These are phyloP conservation scores for Scheffersomyces illinoinensis DNA, from an alignment of 1,139 yeast species.

Conservation along the genomic window DNA sequence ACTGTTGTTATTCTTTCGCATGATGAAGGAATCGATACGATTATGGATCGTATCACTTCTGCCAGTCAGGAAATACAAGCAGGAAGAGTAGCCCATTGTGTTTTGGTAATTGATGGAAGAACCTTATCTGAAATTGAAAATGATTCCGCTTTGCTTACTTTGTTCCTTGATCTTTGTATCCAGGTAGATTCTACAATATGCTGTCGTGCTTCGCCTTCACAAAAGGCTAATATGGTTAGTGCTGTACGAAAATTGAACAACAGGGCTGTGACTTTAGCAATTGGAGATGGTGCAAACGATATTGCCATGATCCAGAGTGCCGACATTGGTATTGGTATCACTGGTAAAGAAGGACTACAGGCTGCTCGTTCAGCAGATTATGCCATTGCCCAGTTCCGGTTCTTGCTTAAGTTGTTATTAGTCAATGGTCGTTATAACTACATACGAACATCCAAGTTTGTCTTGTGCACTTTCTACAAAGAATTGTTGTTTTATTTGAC, in stretches of 20 bases:
- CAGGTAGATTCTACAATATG: constrained; percentile 89
- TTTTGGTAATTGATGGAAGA: constrained; percentile 88
- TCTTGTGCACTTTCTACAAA: constrained; percentile 91
- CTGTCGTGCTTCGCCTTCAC: constrained; percentile 96
- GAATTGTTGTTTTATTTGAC: constrained; percentile 87
- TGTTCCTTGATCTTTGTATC: constrained; percentile 82
- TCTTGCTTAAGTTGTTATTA: constrained; percentile 71
- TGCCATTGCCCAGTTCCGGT: constrained; percentile 93
- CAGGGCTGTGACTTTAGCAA: constrained; percentile 81
- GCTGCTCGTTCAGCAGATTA: constrained; percentile 96
- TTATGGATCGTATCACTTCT: constrained; percentile 57
- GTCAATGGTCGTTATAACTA: constrained; percentile 98
- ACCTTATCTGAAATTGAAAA: constrained; percentile 72
- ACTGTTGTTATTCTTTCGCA: constrained; percentile 76
- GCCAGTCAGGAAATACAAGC: constrained; percentile 60
- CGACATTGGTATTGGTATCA: constrained; percentile 95
- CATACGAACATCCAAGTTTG: constrained; percentile 87
- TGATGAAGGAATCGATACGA: constrained; percentile 52
- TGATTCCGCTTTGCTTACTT: constrained; percentile 68
- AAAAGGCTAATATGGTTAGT: constrained; percentile 86
- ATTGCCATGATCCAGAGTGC: constrained; percentile 99
- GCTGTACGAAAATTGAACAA: constrained; percentile 68
- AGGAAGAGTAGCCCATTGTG: constrained; percentile 88
- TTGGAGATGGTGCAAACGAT: constrained; percentile 99
- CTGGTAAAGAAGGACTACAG: constrained; percentile 95